These are phyloP conservation scores for Cyclotella distinguenda DNA, from an alignment of 108 stramenopile species.

Conservation along the genomic window DNA sequence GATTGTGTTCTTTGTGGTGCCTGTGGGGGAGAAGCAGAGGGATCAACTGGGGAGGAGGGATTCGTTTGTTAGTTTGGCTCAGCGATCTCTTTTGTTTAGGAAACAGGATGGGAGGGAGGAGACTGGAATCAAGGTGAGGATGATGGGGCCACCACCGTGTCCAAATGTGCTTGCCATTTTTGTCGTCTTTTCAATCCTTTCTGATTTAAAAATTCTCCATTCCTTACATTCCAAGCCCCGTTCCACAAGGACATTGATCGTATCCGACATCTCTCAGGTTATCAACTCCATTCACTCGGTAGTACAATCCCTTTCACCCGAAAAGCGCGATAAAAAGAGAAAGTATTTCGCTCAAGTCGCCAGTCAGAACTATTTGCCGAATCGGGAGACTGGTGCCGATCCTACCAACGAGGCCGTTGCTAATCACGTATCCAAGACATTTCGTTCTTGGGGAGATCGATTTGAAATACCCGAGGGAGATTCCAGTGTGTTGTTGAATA, in stretches of 20 bases:
- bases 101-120: not conserved
- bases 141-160: no score
- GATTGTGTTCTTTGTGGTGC: slow-evolving; percentile 48
- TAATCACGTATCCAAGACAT: slow-evolving; percentile 41
- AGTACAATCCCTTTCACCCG: slow-evolving; percentile 45
- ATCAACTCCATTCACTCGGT: slow-evolving; percentile 29
- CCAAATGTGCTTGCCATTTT: no score
- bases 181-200: no score
- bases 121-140: slow-evolving; percentile 16
- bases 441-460: slow-evolving; percentile 41
- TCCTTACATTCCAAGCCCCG: no score
- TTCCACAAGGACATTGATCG: slow-evolving; percentile 27
- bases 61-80: slow-evolving; percentile 53
- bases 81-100: slow-evolving; percentile 24
- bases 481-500: slow-evolving; percentile 48
- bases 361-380: slow-evolving; percentile 37
- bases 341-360: slow-evolving; percentile 44
- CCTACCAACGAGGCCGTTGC: slow-evolving; percentile 38
- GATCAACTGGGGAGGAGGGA: slow-evolving; percentile 50
- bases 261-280: slow-evolving; percentile 31
- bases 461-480: slow-evolving; percentile 54
- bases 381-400: slow-evolving; percentile 4
- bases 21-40: slow-evolving; percentile 24
- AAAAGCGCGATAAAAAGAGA: slow-evolving; percentile 42
- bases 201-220: no score